Conservation (phyloP, 2,329 filamentous ascomycete genomes). For the Chaetomiaceae sp. region DNA sequence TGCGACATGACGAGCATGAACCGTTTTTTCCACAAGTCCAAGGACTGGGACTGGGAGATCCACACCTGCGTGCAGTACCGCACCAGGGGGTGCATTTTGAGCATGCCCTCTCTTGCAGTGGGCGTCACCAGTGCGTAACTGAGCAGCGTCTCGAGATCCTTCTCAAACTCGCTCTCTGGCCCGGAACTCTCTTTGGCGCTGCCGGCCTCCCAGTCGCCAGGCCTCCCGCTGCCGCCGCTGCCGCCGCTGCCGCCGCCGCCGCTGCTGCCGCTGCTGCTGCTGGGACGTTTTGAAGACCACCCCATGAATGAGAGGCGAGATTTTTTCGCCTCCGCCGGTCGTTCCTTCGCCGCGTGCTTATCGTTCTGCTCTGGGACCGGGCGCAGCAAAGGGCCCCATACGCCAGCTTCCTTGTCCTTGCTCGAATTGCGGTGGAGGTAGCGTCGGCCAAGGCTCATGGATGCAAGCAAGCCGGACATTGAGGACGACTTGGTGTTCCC, state of each 20-base stretch:
- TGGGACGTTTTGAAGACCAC: no score
- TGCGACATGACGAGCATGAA: not conserved
- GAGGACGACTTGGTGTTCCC: not conserved
- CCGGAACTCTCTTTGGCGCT: not conserved
- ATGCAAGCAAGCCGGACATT: not conserved
- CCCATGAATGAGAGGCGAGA: not conserved
- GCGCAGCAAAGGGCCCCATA: no score
- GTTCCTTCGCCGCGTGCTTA: not conserved
- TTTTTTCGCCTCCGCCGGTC: not conserved
- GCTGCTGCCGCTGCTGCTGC: no score
- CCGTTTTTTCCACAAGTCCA: not conserved
- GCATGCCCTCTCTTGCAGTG: slow-evolving; percentile 22
- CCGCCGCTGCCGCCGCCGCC: not conserved
- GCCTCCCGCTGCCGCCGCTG: not conserved
- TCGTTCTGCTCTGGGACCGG: no score
- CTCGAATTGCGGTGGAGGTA: not conserved
- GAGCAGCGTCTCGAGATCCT: slow-evolving; percentile 33
- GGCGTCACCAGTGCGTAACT: slow-evolving; percentile 35
- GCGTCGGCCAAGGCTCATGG: not conserved
- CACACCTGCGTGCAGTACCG: slow-evolving; percentile 16
- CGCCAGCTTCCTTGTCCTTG: not conserved
- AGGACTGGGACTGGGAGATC: not conserved
- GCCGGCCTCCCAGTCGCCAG: not conserved
- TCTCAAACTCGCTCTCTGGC: slow-evolving; percentile 24
- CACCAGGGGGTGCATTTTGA: slow-evolving; percentile 41